A percentile compares a stretch with the other conserved stretches of the same genome.
phyloP scores from a whole-genome alignment of 352 stramenopile species.

The Globisporangium spinosum region DNA sequence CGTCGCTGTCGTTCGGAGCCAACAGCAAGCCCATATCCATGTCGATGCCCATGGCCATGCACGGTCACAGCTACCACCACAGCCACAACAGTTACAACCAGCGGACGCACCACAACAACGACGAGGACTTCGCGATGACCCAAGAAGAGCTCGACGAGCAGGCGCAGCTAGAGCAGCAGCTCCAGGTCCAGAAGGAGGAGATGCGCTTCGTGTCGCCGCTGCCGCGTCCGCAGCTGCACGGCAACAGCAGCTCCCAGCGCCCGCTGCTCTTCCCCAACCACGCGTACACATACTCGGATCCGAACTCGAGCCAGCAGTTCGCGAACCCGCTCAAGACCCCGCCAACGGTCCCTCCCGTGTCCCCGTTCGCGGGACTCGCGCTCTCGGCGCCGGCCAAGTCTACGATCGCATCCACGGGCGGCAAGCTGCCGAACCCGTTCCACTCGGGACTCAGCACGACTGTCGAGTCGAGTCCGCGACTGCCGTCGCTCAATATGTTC shows the following conservation, averaged over 20 bases:
- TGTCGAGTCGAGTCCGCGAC: slow-evolving; percentile 57
- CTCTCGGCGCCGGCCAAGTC: slow-evolving; percentile 60
- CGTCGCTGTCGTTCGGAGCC: slow-evolving; percentile 12
- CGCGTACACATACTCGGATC: slow-evolving; percentile 62
- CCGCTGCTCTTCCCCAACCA: slow-evolving; percentile 31
- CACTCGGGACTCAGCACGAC: slow-evolving; percentile 27
- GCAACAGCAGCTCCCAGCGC: slow-evolving; percentile 25
- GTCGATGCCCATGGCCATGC: slow-evolving; percentile 20
- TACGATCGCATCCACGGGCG: slow-evolving; percentile 19
- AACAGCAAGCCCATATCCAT: slow-evolving; percentile 17
- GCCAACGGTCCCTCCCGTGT: slow-evolving; percentile 54
- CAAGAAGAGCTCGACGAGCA: slow-evolving; percentile 58
- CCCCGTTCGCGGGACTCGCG: slow-evolving; percentile 65
- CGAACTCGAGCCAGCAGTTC: slow-evolving; percentile 33
- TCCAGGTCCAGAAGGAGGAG: slow-evolving; percentile 70
- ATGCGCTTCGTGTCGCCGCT: slow-evolving; percentile 70
- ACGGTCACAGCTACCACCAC: slow-evolving; percentile 12
- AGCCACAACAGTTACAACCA: slow-evolving; percentile 4
- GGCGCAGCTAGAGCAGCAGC: slow-evolving; percentile 67
- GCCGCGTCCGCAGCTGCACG: slow-evolving; percentile 37
- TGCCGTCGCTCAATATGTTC: slow-evolving; percentile 70
- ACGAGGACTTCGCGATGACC: slow-evolving; percentile 36
- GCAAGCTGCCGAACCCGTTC: slow-evolving; percentile 61
- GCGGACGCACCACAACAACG: slow-evolving; percentile 7
- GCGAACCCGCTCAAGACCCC: slow-evolving; percentile 40